Evolutionary conservation across 2,329 filamentous ascomycete species (phyloP).

Genomic region (Stenocarpella maydis): DNA sequence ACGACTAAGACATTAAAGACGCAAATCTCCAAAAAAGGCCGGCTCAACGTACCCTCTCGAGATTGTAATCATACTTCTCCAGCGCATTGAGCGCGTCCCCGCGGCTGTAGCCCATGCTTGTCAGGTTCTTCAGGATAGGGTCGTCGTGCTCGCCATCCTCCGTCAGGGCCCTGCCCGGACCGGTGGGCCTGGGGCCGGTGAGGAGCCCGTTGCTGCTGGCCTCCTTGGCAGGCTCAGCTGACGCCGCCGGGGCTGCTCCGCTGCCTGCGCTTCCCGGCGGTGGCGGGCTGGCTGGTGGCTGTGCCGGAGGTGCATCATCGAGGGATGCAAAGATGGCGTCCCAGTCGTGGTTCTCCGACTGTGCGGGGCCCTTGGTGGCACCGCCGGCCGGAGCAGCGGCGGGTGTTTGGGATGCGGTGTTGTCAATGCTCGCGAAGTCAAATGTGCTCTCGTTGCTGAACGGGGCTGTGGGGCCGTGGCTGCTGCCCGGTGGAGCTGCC

Average conservation of each 20-base stretch:
- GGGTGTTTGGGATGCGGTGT: slow-evolving; percentile 44
- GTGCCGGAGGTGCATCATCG: slow-evolving; percentile 58
- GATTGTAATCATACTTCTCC: slow-evolving; percentile 95
- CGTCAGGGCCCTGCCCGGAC: slow-evolving; percentile 71
- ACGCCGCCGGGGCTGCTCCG: slow-evolving; percentile 39
- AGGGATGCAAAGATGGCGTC: slow-evolving; percentile 90
- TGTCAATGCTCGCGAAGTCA: slow-evolving; percentile 61
- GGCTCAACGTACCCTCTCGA: slow-evolving; percentile 78
- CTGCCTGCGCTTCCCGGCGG: slow-evolving; percentile 36
- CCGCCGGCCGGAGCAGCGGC: slow-evolving; percentile 48
- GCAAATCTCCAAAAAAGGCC: not conserved
- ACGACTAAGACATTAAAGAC: slow-evolving; percentile 4
- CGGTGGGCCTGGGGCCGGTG: slow-evolving; percentile 36
- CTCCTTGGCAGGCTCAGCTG: slow-evolving; percentile 40
- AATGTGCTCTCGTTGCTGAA: slow-evolving; percentile 66
- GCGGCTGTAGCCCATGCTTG: slow-evolving; percentile 86
- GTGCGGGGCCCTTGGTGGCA: slow-evolving; percentile 47
- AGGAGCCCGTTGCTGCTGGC: slow-evolving; percentile 37
- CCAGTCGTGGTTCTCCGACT: slow-evolving; percentile 78
- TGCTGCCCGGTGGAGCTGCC: slow-evolving; percentile 40
- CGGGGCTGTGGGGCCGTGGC: slow-evolving; percentile 32
- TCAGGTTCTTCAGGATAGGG: slow-evolving; percentile 87
- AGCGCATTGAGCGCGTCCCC: slow-evolving; percentile 78
- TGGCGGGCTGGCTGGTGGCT: slow-evolving; percentile 40
- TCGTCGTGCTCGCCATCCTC: slow-evolving; percentile 86